Evolutionary conservation across 495 filamentous ascomycete genomes (phyloP).

Genomic region (Hyphodiscus hymeniophilus): DNA sequence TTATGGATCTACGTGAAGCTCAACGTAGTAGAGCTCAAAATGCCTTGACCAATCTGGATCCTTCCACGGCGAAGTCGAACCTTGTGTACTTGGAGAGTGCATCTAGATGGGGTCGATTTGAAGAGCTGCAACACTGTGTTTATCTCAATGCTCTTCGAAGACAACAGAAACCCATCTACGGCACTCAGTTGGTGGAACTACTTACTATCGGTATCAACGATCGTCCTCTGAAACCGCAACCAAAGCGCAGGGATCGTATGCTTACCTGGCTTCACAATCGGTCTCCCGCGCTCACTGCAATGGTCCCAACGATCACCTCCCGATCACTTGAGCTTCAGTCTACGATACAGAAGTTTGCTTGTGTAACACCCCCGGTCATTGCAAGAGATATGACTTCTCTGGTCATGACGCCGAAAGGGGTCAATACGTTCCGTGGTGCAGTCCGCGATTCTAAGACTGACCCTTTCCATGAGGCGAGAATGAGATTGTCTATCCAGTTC

Average conservation of each 20-base stretch:
- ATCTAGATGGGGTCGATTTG: constrained; percentile 61
- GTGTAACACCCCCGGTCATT: constrained; percentile 80
- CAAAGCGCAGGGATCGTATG: constrained; percentile 40
- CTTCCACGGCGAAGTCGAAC: constrained; percentile 54
- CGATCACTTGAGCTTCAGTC: constrained; percentile 62
- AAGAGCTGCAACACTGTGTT: constrained; percentile 70
- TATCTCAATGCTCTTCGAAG: constrained; percentile 76
- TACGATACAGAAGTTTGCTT: constrained; percentile 79
- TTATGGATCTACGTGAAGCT: constrained; percentile 53
- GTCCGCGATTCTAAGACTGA: constrained; percentile 37
- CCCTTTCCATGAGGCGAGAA: constrained; percentile 88
- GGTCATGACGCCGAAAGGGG: constrained; percentile 49
- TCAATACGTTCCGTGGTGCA: constrained; percentile 49
- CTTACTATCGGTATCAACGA: constrained; percentile 53
- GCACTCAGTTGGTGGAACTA: constrained; percentile 62
- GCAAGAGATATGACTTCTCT: constrained; percentile 67
- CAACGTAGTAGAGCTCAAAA: constrained; percentile 54
- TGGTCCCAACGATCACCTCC: constrained; percentile 66
- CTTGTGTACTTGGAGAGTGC: constrained; percentile 65
- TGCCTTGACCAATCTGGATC: constrained; percentile 52
- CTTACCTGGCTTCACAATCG: constrained; percentile 68
- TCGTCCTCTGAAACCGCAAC: constrained; percentile 45
- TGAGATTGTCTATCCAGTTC: constrained; percentile 91
- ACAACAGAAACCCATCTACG: constrained; percentile 74
- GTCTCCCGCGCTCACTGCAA: constrained; percentile 58